Evolutionary conservation across 2,329 filamentous ascomycete genomes (phyloP).

Genomic region (Rhinocladiella mackenziei): DNA sequence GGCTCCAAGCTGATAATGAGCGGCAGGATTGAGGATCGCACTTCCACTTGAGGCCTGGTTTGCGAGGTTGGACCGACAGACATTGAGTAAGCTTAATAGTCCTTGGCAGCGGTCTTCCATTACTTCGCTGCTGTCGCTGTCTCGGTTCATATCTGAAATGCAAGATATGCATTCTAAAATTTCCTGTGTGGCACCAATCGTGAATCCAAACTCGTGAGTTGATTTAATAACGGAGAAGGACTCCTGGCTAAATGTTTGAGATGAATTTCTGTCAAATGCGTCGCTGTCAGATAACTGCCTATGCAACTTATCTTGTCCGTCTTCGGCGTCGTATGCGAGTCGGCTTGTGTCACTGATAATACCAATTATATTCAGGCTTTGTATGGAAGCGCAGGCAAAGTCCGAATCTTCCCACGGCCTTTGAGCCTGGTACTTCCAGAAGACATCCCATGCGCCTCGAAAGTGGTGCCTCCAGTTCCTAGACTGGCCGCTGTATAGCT

Average conservation of each 20-base stretch:
- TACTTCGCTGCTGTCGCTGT: background rate
- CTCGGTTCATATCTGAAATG: conserved; percentile 13
- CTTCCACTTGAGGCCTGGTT: background rate
- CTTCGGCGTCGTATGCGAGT: background rate
- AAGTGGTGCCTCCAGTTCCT: conserved; percentile 24
- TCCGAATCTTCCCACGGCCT: conserved; percentile 23
- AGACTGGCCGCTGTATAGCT: conserved; percentile 26
- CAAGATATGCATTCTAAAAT: conserved; percentile 23
- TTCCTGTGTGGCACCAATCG: conserved; percentile 21
- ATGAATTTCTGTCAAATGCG: too few species aligned
- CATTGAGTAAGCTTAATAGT: background rate
- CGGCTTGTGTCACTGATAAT: conserved; percentile 14
- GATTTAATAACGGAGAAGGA: conserved; percentile 2
- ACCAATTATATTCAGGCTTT: conserved; percentile 24
- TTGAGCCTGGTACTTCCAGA: conserved; percentile 7
- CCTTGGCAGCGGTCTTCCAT: background rate
- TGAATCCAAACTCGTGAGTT: conserved; percentile 21
- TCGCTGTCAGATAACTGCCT: background rate
- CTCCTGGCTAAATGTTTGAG: too few species aligned
- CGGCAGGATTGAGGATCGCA: conserved; percentile 1
- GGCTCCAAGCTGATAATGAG: conserved; percentile 20
- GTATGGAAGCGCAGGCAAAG: conserved; percentile 22
- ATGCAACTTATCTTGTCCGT: background rate
- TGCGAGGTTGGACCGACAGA: background rate
- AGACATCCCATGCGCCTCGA: conserved; percentile 22